Base-by-base conservation (phyloP, 768 basidiomycete genomes). In the Mycena metata region DNA sequence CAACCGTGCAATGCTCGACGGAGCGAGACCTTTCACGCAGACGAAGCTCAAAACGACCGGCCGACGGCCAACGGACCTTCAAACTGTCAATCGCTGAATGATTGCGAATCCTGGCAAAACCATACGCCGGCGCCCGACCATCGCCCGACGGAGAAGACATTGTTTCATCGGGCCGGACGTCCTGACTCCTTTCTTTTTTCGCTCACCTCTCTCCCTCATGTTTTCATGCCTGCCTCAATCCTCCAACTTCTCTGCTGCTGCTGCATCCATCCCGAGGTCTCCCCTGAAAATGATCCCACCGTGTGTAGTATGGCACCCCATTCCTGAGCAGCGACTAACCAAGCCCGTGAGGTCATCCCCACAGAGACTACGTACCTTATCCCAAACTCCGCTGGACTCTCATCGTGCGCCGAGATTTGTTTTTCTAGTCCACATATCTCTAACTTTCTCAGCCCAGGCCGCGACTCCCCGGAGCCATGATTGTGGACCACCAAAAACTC, bases 401-500 rank as follows among this genome's bases (percentile, higher is more conserved):
- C 63, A 4, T 56, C 63, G 63, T 64, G 26, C n/a, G 63, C 33
- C 5, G 2, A 15, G 1, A 2, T 35, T 9, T 2, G 11, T n/a
- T 16, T 43, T 15, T 15, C n/a, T 5, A 43, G 1, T 13, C 3
- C 3, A 4, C 12, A 33, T 4, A 36, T 47, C 41, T 17, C n/a
- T 55, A 21, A 61, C 39, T n/a, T 9, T 17, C 2, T 30, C 13
- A 3, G n/a, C 1, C 7, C 13, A 65, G 64, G 13, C 47, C 64
- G 0, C 46, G 56, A 1, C 39, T 50, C 36, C 36, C 55, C 2
- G 64, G 58, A 24, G 36, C 64, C 11, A 41, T 19, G 11, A 36
- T 36, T 0, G 65, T 86, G 39, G 85, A 89, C 75, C 83, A 87
- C 43, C 84, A 85, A 58, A 82, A 79, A 51, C 72, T 89, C 61